Evolutionary conservation across 352 stramenopile species (phyloP), one percentile per base, ranked within the genome.

Genomic region (Phytophthora europaea): DNA sequence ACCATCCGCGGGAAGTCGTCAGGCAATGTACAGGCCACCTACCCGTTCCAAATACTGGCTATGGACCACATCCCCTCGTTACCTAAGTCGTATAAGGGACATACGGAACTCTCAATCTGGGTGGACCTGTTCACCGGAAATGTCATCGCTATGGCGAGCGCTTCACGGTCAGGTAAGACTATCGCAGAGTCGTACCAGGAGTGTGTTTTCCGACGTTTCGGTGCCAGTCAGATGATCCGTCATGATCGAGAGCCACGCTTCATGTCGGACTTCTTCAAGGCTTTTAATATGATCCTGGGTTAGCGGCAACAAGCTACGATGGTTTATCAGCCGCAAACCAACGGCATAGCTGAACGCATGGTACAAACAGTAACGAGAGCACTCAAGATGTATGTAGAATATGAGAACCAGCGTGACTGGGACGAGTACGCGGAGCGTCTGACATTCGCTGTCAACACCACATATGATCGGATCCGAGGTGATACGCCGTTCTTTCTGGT

Each of bases 51-150:
- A 28, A 22, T 68, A 8, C 6, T 68, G 22, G 50, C 34, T 16
- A 68, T 61, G 61, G 51, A 68, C 47, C 61, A 68, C 28, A 68
- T 68, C 0, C 51, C 61, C n/a, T 68, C 61, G 47, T 33, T 68
- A 16, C 61, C 61, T 20, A 18, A n/a, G 8, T 38, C 33, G 61
- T 18, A 54, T n/a, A 54, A 33, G n/a, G 47, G 47, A 13, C 54
- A 68, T 22, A 68, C 51, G 2, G 23, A 26, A 2, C 23, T 26
- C 23, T 26, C 2, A 2, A 26, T 16, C 10, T 33, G 55, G 55
- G n/a, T 62, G n/a, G 51, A 57, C 10, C 6, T 31, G 22, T 50
- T 50, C 43, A 22, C 43, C 4, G 18, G 43, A 1, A 23, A 22
- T 10, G 43, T 50, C 15, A 2, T 50, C 1, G 47, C 20, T n/a